Percentiles rank a stretch among this genome's conserved stretches.
Evolutionary conservation across 306 rosid genomes (phyloP).

Genomic region (Lithocarpus polystachyus): DNA sequence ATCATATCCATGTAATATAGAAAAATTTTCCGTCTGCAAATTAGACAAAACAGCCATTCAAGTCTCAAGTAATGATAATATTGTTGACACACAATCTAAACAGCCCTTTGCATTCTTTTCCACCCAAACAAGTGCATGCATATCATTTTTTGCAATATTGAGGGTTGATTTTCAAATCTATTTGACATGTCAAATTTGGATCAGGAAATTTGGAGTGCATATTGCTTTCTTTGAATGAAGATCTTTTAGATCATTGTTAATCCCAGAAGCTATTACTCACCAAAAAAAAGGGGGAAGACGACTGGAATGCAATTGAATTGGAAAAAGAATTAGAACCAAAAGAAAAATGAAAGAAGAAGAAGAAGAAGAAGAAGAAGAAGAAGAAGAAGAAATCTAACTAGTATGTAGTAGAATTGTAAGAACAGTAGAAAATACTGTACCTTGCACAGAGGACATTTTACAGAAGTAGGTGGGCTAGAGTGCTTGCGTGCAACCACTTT

Average conservation of each 20-base stretch:
- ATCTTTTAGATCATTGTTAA: background rate
- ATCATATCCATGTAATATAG: conserved; percentile 65
- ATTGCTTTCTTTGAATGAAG: background rate
- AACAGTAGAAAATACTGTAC: conserved; percentile 33
- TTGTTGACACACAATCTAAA: background rate
- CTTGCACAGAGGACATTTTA: conserved; percentile 94
- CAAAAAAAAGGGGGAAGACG: background rate
- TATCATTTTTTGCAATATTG: background rate
- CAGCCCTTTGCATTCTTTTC: background rate
- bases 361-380: background rate
- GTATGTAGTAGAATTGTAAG: background rate
- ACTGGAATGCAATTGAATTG: background rate
- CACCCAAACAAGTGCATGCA: background rate
- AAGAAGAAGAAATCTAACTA: background rate
- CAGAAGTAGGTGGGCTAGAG: conserved; percentile 39
- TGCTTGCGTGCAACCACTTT: conserved; percentile 63
- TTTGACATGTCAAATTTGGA: background rate
- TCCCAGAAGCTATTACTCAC: background rate
- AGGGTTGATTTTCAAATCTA: background rate
- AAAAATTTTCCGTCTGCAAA: conserved; percentile 55
- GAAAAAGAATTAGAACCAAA: background rate
- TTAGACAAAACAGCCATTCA: conserved; percentile 22
- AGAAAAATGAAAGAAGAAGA: background rate
- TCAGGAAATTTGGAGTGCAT: background rate
- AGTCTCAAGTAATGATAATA: background rate